A percentile compares a stretch with the other conserved stretches of the same genome.
phyloP scores from a whole-genome alignment of 129 eudicot species.

The Pittosporum tobira region DNA sequence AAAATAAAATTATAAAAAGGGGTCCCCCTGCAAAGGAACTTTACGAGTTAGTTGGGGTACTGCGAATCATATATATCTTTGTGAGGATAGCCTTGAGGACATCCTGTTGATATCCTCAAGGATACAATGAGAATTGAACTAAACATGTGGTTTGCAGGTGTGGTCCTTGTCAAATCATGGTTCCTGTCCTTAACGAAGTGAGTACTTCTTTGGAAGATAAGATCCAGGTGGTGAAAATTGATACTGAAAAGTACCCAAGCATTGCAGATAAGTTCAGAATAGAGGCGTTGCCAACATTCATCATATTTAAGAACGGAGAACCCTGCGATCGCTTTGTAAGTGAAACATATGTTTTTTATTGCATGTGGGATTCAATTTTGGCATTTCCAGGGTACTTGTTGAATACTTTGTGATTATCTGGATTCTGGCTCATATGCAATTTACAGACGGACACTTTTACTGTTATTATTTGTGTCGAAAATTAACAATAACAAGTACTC shows the following conservation, averaged over 20 bases:
- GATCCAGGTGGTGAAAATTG: conserved; percentile 80
- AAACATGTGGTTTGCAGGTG: conserved; percentile 50
- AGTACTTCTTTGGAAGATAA: conserved; percentile 52
- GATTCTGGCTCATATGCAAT: too few relatives aligned
- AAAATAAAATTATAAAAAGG: too few relatives aligned
- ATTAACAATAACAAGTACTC: too few relatives aligned
- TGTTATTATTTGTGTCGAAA: too few relatives aligned
- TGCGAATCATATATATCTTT: not conserved
- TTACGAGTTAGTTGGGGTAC: not conserved
- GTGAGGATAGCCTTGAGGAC: not conserved
- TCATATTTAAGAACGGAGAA: conserved; percentile 77
- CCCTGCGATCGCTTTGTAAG: conserved; percentile 93
- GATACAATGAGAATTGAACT: not conserved
- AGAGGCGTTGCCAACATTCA: conserved; percentile 93
- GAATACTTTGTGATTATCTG: not conserved
- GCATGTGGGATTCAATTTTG: not conserved
- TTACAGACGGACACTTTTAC: too few relatives aligned
- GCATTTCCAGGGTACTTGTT: conserved; percentile 1
- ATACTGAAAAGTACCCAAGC: conserved; percentile 83
- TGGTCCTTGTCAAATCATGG: conserved; percentile 98
- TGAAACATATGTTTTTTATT: conserved; percentile 3
- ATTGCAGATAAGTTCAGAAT: conserved; percentile 73
- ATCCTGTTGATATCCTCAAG: not conserved
- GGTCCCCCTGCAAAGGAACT: not conserved
- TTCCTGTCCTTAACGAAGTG: conserved; percentile 76